These are phyloP conservation scores for Spiraea crenata DNA, from an alignment of 331 rosid species.

Conservation along the genomic window DNA sequence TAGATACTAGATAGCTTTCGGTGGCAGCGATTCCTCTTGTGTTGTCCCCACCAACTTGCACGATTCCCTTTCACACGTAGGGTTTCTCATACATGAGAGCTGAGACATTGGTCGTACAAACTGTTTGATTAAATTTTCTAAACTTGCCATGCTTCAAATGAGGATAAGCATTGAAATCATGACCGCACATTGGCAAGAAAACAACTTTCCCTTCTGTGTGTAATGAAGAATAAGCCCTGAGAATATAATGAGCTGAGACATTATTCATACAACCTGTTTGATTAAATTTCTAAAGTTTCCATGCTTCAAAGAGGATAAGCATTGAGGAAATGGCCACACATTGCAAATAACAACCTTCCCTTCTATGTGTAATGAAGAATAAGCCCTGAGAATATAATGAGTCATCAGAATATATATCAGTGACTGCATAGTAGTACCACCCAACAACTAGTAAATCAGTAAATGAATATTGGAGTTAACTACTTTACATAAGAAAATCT, in stretches of 20 bases:
- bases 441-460: no score
- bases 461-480: no score
- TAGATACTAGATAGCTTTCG: conserved; percentile 38
- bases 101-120: neutral
- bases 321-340: neutral
- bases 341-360: neutral
- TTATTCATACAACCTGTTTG: neutral
- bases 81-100: conserved; percentile 6
- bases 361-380: neutral
- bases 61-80: conserved; percentile 53
- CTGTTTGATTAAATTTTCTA: neutral
- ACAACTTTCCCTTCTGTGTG: neutral
- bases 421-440: no score
- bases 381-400: neutral
- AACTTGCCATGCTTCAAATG: conserved; percentile 6
- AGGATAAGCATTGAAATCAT: neutral
- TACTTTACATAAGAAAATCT: no score
- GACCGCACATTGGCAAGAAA: neutral
- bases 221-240: neutral
- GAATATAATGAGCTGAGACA: neutral
- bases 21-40: conserved; percentile 52
- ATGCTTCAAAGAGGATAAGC: conserved; percentile 12
- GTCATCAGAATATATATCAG: neutral
- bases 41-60: conserved; percentile 63
- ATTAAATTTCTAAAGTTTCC: neutral